Evolutionary conservation across 106 monocot genomes (phyloP).

Genomic region (Dendrobium chrysotoxum): DNA sequence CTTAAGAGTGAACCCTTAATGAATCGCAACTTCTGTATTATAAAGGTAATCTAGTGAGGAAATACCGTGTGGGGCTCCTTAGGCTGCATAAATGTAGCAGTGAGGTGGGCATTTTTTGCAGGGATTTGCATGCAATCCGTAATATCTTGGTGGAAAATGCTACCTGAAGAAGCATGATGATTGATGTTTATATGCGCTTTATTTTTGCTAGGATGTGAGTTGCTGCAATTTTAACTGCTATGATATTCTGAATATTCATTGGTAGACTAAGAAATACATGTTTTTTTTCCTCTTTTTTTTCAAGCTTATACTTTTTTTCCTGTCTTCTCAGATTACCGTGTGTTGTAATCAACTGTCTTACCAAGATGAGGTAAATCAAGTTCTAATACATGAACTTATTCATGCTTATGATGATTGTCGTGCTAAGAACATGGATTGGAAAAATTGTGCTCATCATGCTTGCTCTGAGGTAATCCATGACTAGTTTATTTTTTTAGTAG

Average conservation of each 20-base stretch:
- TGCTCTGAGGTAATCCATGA: slow-evolving; percentile 73
- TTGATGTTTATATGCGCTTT: background rate
- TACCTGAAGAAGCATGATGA: background rate
- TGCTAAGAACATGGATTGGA: slow-evolving; percentile 82
- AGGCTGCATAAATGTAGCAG: background rate
- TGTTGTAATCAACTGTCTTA: slow-evolving; percentile 75
- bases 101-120: background rate
- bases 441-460: slow-evolving; percentile 98
- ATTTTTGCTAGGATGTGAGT: background rate
- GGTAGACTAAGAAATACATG: background rate
- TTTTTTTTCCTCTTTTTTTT: background rate
- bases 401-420: slow-evolving; percentile 99
- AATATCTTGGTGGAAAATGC: background rate
- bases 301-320: background rate
- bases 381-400: slow-evolving; percentile 89
- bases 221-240: background rate
- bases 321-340: slow-evolving; percentile 57
- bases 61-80: background rate
- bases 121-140: background rate
- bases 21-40: background rate
- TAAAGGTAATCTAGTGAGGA: background rate
- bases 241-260: background rate
- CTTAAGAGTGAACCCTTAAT: too few relatives aligned
- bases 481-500: background rate
- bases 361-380: slow-evolving; percentile 90